Conservation (phyloP, 75 land plant species). For the Picea sitchensis region DNA sequence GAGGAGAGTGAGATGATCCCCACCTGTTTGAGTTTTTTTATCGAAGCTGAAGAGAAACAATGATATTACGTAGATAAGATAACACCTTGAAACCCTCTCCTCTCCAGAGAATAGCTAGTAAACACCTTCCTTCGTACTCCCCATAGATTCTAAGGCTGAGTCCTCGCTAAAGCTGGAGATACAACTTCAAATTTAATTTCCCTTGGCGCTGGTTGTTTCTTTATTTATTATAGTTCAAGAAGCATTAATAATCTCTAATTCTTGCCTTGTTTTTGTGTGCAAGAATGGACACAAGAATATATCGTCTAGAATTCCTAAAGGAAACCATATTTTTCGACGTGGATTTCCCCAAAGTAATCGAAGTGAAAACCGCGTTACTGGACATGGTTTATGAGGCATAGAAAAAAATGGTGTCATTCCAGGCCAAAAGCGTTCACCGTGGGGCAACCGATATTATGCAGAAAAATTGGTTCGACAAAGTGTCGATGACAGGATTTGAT, state of each 20-base stretch:
- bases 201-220: too few relatives aligned
- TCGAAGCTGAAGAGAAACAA: too few relatives aligned
- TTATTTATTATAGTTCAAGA: neutral
- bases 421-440: conserved; percentile 48
- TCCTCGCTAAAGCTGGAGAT: too few relatives aligned
- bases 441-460: conserved; percentile 61
- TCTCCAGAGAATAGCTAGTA: too few relatives aligned
- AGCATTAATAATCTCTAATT: neutral
- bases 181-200: too few relatives aligned
- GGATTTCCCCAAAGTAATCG: conserved; percentile 64
- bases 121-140: too few relatives aligned
- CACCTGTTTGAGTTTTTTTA: too few relatives aligned
- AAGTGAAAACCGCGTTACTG: conserved; percentile 51
- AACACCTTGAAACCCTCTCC: too few relatives aligned
- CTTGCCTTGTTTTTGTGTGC: neutral
- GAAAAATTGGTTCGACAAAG: conserved; percentile 63
- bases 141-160: too few relatives aligned
- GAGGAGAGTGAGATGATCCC: too few relatives aligned
- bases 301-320: conserved; percentile 59
- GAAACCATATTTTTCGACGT: conserved; percentile 67
- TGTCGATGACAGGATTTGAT: conserved; percentile 42
- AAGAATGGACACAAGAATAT: conserved; percentile 88
- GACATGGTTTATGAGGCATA: conserved; percentile 29
- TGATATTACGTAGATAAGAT: too few relatives aligned
- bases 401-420: conserved; percentile 13